Evolutionary conservation across 495 filamentous ascomycete genomes (phyloP).

Genomic region (Echria macrotheca): DNA sequence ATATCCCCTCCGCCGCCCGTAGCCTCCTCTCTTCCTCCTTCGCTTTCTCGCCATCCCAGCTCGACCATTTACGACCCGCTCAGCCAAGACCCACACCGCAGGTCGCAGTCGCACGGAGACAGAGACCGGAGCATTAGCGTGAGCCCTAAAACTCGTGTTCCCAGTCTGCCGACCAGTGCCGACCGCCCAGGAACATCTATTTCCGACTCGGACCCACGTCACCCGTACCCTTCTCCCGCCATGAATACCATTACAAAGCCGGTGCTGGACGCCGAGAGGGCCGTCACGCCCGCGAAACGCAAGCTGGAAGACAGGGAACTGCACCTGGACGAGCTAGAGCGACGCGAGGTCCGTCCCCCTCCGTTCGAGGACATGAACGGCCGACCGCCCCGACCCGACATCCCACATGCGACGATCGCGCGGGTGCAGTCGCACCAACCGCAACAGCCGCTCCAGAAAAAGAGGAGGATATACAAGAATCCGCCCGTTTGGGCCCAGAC

Average conservation of each 20-base stretch:
- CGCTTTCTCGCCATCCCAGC: conserved; percentile 44
- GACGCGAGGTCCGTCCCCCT: conserved; percentile 34
- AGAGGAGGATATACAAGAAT: conserved; percentile 28
- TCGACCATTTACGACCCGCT: conserved; percentile 37
- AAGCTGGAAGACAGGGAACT: conserved; percentile 50
- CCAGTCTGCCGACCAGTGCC: conserved; percentile 44
- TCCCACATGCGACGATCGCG: conserved; percentile 9
- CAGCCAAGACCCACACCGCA: conserved; percentile 27
- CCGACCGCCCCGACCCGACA: conserved; percentile 15
- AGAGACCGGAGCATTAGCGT: conserved; percentile 58
- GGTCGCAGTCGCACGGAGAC: conserved; percentile 42
- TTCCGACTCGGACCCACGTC: conserved; percentile 37
- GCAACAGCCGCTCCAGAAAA: conserved; percentile 26
- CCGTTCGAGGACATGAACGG: conserved; percentile 40
- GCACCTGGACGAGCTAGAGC: conserved; percentile 39
- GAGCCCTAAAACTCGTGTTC: conserved; percentile 57
- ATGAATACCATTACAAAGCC: conserved; percentile 9
- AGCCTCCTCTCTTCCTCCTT: conserved; percentile 35
- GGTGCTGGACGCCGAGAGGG: conserved; percentile 23
- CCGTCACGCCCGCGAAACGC: conserved; percentile 43
- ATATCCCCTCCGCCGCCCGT: conserved; percentile 34
- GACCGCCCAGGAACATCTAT: conserved; percentile 36
- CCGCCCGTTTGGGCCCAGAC: conserved; percentile 44
- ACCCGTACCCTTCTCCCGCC: conserved; percentile 27
- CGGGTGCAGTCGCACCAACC: conserved; percentile 22